Conservation (phyloP, 2,329 filamentous ascomycete species). For the Penicillium sp. region DNA sequence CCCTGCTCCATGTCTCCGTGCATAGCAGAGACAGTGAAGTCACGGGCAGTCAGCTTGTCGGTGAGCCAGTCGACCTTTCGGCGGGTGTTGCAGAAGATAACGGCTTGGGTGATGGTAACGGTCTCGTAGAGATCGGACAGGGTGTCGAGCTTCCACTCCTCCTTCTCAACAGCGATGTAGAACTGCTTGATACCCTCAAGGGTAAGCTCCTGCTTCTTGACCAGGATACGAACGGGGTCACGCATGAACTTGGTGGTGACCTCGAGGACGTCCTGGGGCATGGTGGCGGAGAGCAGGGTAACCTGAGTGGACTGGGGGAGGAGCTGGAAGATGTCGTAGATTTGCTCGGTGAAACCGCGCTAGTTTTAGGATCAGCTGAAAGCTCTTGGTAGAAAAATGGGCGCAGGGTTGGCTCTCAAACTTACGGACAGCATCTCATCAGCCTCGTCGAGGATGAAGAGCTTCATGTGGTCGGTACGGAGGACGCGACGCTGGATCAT, state of each 20-base stretch:
- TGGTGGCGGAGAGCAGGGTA: constrained; percentile 94
- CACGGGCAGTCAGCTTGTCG: constrained; percentile 98
- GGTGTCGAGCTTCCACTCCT: constrained; percentile 99
- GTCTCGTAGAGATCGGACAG: constrained; percentile 99
- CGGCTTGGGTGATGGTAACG: constrained; percentile 95
- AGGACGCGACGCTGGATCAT: constrained; percentile 78
- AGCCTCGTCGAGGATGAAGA: constrained; percentile 76
- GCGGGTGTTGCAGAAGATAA: constrained; percentile 99
- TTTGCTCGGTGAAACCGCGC: constrained; percentile 95
- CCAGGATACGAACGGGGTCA: constrained; percentile 58
- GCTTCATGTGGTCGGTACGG: constrained; percentile 76
- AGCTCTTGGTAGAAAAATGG: not conserved
- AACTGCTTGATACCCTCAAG: constrained; percentile 98
- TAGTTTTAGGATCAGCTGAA: not conserved
- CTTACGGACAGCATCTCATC: constrained; percentile 67
- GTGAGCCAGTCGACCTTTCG: constrained; percentile 99
- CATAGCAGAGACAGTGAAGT: constrained; percentile 99
- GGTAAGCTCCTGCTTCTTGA: constrained; percentile 70
- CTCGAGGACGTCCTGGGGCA: constrained; percentile 96
- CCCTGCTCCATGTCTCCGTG: constrained; percentile 99
- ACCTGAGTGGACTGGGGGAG: constrained; percentile 96
- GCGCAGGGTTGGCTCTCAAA: not conserved
- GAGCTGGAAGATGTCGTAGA: constrained; percentile 98
- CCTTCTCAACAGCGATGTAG: constrained; percentile 98
- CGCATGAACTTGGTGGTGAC: constrained; percentile 99